Conservation (phyloP, 176 grass and related monocot genomes). For the Bolboschoenus planiculmis region DNA sequence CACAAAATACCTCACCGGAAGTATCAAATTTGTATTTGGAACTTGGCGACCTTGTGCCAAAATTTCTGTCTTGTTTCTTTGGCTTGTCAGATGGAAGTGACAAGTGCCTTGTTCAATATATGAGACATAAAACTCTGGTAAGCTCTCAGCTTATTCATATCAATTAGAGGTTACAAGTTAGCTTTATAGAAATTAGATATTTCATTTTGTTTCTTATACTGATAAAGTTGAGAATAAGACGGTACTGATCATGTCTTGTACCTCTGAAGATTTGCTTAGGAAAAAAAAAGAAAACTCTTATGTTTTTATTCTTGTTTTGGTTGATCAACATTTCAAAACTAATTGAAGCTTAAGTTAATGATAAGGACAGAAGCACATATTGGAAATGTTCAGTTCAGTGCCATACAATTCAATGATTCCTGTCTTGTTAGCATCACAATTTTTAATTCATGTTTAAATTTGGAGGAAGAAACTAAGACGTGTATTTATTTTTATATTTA, state of each 20-base stretch:
- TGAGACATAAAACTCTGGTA: constrained; percentile 72
- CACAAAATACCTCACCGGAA: constrained; percentile 16
- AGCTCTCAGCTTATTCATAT: constrained; percentile 5
- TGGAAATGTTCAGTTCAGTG: not conserved
- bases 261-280: not conserved
- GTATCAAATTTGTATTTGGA: constrained; percentile 35
- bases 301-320: not conserved
- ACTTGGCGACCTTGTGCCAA: constrained; percentile 47
- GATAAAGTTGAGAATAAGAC: not conserved
- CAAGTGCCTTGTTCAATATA: constrained; percentile 42
- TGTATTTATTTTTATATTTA: constrained; percentile 18
- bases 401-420: not conserved
- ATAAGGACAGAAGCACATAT: not conserved
- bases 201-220: not conserved
- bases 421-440: not conserved
- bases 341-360: not conserved
- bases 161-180: constrained; percentile 6
- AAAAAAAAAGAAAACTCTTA: not conserved
- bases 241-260: not conserved
- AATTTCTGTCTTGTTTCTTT: constrained; percentile 37
- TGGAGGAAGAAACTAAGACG: constrained; percentile 13
- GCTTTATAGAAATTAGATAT: not conserved
- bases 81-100: constrained; percentile 27
- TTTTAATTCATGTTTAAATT: not conserved
- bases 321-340: constrained; percentile 7